phyloP scores from a whole-genome alignment of 2,329 filamentous ascomycete genomes.

The Anisogramma anomala region DNA sequence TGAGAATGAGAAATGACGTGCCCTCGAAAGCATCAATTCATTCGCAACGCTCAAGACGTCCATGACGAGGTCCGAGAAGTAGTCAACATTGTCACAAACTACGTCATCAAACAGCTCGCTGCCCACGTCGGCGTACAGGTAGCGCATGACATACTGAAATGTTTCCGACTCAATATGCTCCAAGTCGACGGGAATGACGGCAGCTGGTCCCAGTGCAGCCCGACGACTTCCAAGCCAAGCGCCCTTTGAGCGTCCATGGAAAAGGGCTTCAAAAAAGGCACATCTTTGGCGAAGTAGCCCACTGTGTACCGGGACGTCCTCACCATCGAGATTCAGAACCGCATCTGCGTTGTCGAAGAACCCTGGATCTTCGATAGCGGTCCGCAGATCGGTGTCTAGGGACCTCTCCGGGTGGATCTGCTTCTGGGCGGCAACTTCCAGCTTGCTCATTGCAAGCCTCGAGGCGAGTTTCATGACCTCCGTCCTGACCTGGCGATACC shows the following conservation, averaged over 20 bases:
- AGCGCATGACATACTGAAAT: slow-evolving; percentile 67
- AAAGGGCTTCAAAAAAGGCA: slow-evolving; percentile 84
- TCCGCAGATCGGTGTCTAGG: slow-evolving; percentile 57
- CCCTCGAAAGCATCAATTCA: slow-evolving; percentile 84
- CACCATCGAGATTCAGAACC: slow-evolving; percentile 63
- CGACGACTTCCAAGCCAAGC: slow-evolving; percentile 69
- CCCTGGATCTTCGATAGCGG: slow-evolving; percentile 52
- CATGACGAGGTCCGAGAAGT: slow-evolving; percentile 79
- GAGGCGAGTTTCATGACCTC: slow-evolving; percentile 83
- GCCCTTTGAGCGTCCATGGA: slow-evolving; percentile 75
- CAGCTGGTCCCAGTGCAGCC: slow-evolving; percentile 25
- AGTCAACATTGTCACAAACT: slow-evolving; percentile 59
- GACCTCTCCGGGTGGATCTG: slow-evolving; percentile 55
- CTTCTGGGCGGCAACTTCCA: slow-evolving; percentile 68
- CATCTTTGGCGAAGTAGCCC: slow-evolving; percentile 70
- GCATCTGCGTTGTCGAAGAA: slow-evolving; percentile 77
- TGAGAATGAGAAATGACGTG: not conserved
- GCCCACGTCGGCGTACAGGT: slow-evolving; percentile 75
- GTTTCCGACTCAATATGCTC: slow-evolving; percentile 63
- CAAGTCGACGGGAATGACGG: slow-evolving; percentile 60
- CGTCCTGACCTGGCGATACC: slow-evolving; percentile 67
- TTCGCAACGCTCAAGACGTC: slow-evolving; percentile 85
- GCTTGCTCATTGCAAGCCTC: slow-evolving; percentile 53
- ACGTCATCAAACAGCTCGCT: slow-evolving; percentile 72
- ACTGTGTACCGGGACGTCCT: slow-evolving; percentile 65